These are phyloP conservation scores for Dacryopinax spathularia DNA, from an alignment of 768 basidiomycete species.

Conservation along the genomic window DNA sequence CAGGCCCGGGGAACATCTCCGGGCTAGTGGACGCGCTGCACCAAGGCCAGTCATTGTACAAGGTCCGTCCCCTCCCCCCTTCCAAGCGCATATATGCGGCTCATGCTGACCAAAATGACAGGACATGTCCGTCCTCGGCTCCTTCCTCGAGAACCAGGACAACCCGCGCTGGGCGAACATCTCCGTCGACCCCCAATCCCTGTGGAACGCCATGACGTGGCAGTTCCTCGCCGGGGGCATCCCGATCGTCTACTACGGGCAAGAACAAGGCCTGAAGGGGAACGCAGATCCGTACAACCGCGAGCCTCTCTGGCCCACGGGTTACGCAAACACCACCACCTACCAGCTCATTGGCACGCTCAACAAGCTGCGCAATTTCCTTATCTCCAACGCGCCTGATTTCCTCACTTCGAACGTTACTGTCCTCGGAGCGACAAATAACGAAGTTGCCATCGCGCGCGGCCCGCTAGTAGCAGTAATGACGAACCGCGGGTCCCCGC, in stretches of 20 bases:
- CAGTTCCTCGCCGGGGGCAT: slow-evolving; percentile 72
- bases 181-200: slow-evolving; percentile 56
- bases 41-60: slow-evolving; percentile 41
- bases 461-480: slow-evolving; percentile 11
- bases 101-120: slow-evolving; percentile 9
- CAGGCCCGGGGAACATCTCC: slow-evolving; percentile 51
- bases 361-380: slow-evolving; percentile 33
- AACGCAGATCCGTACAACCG: slow-evolving; percentile 60
- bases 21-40: slow-evolving; percentile 38
- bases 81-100: slow-evolving; percentile 3
- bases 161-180: slow-evolving; percentile 57
- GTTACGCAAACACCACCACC: slow-evolving; percentile 42
- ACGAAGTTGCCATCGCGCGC: slow-evolving; percentile 11
- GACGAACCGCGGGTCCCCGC: slow-evolving; percentile 5
- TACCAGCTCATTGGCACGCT: slow-evolving; percentile 47
- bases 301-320: slow-evolving; percentile 59
- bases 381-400: slow-evolving; percentile 1
- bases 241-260: slow-evolving; percentile 69
- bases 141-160: slow-evolving; percentile 72
- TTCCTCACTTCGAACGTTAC: slow-evolving; percentile 9
- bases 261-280: slow-evolving; percentile 59
- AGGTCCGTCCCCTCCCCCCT: slow-evolving; percentile 18
- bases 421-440: slow-evolving; percentile 5
- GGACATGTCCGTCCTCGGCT: slow-evolving; percentile 40
- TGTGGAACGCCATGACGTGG: slow-evolving; percentile 59